A percentile compares a stretch with the other conserved stretches of the same genome.
phyloP scores from a whole-genome alignment of 2,329 filamentous ascomycete species.

The Fusarium sp. region DNA sequence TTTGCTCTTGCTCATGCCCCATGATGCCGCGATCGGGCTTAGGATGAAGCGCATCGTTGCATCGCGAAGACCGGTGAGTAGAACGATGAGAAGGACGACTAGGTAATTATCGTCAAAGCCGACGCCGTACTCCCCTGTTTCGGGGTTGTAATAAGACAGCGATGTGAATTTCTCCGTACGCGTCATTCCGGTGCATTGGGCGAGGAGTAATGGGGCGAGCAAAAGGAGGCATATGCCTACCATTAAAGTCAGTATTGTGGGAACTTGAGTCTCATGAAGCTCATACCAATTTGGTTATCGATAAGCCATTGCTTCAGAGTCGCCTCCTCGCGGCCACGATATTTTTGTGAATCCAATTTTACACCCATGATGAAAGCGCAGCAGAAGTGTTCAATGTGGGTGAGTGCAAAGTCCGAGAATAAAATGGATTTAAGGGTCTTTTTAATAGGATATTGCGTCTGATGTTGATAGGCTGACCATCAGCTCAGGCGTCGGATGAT shows the following conservation, averaged over 20 bases:
- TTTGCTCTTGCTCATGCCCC: slow-evolving; percentile 80
- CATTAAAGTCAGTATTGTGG: slow-evolving; percentile 17
- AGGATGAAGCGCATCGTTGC: slow-evolving; percentile 88
- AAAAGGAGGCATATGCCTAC: slow-evolving; percentile 86
- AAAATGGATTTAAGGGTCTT: background rate
- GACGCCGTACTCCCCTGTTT: slow-evolving; percentile 75
- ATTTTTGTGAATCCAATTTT: background rate
- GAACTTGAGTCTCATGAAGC: background rate
- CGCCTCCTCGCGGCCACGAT: background rate
- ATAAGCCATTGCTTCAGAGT: slow-evolving; percentile 25
- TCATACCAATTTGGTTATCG: slow-evolving; percentile 24
- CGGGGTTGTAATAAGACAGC: slow-evolving; percentile 81
- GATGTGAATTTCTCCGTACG: slow-evolving; percentile 87
- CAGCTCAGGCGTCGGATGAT: slow-evolving; percentile 5
- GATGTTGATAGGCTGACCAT: slow-evolving; percentile 2
- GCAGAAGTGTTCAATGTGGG: too few relatives aligned
- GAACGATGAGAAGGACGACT: slow-evolving; percentile 81
- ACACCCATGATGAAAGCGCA: background rate
- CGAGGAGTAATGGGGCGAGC: slow-evolving; percentile 81
- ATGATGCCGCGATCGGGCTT: slow-evolving; percentile 76
- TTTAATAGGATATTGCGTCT: background rate
- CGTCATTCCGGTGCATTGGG: slow-evolving; percentile 83
- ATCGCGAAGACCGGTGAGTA: slow-evolving; percentile 88
- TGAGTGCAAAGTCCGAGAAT: background rate
- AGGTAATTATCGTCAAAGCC: slow-evolving; percentile 85